Base-by-base conservation (phyloP, 2,329 filamentous ascomycete species). In the Calonectria hongkongensis region DNA sequence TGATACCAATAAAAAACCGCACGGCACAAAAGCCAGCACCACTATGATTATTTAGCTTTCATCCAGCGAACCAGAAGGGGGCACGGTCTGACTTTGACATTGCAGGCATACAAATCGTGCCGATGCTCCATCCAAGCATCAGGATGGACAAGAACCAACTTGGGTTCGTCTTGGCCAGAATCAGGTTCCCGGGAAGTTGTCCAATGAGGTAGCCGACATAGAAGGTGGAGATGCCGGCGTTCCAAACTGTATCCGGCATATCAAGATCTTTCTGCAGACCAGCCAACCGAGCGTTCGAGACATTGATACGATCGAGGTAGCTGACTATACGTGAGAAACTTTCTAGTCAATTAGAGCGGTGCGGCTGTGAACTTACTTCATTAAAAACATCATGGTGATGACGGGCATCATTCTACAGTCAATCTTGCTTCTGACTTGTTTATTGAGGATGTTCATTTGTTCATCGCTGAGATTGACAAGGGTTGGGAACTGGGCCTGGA, bases 191-290 rank as follows among this genome's bases (percentile, higher is more conserved):
- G 6, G 51, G 51, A 1, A 56, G 18, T 21, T 56, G 51, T 18
- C 51, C 51, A 56, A 56, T 56, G 5, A 56, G 51, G 33, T 56
- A 56, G 3, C 51, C 51, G 2, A 56, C 51, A 18, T 56, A 56
- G 18, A 56, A 56, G 18, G 51, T 56, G 2, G 51, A 56, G 8
- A 56, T 56, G 1, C 51, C 51, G 6, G 51, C 18, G 6, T 56
- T 56, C 51, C 51, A 56, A 6, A 56, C 9, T 1, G 51, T 56
- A 12, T 56, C 51, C 5, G 51, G 36, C 51, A 56, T 56, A 30
- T 56, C 7, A n/a, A 56, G 51, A 36, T 56, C 51, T 1, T 36
- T 15, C n/a, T 56, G 51, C 2, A 56, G 10, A 4, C 51, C 51
- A 36, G 51, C 51, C 30, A 56, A 18, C 4, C 51, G 8, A 0